Conservation (phyloP, 257 asterid species). For the Verbena officinalis region DNA sequence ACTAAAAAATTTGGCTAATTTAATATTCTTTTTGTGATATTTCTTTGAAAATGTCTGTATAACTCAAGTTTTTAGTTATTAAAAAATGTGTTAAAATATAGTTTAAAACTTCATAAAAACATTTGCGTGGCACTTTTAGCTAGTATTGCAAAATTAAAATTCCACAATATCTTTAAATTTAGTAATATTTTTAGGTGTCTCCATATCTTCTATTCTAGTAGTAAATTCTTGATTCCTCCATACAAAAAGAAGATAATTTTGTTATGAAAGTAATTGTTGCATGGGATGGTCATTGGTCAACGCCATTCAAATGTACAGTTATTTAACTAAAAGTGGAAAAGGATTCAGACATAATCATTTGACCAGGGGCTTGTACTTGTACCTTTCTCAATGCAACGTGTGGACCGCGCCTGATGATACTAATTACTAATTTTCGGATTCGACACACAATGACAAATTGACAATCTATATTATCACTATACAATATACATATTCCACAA, state of each 20-base stretch:
- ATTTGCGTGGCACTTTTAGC: too few relatives aligned
- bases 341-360: constrained; percentile 38
- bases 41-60: too few relatives aligned
- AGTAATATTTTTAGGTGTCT: too few relatives aligned
- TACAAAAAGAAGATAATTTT: neutral
- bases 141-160: too few relatives aligned
- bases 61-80: too few relatives aligned
- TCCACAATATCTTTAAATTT: too few relatives aligned
- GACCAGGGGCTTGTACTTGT: neutral
- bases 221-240: neutral
- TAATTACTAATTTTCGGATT: constrained; percentile 10
- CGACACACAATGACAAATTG: too few relatives aligned
- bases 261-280: neutral
- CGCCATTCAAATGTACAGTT: constrained; percentile 25
- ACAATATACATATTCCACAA: neutral
- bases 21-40: too few relatives aligned
- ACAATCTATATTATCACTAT: constrained; percentile 15
- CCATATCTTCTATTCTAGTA: too few relatives aligned
- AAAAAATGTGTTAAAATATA: too few relatives aligned
- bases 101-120: too few relatives aligned
- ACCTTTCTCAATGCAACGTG: constrained; percentile 22
- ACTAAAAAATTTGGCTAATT: too few relatives aligned
- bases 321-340: constrained; percentile 23
- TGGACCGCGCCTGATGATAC: constrained; percentile 36
- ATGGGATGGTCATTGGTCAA: constrained; percentile 21